These are phyloP conservation scores for Euphrasia arctica DNA, from an alignment of 305 asterid species.

Conservation along the genomic window DNA sequence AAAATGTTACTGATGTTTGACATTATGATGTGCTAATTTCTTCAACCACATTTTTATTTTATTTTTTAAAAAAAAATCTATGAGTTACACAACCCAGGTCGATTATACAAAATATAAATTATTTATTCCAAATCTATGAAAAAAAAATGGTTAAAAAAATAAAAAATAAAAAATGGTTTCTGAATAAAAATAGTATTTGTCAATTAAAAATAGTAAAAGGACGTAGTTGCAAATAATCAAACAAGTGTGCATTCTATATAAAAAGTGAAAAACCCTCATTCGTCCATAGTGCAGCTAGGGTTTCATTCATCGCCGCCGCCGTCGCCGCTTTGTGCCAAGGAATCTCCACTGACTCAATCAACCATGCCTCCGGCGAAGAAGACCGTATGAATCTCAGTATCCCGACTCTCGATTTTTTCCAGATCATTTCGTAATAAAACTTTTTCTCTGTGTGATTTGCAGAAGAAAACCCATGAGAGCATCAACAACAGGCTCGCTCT, in stretches of 20 bases:
- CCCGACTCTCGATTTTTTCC: not conserved
- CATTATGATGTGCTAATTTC: too few relatives aligned
- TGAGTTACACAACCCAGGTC: too few relatives aligned
- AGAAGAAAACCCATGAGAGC: slow-evolving; percentile 89
- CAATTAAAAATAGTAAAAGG: not conserved
- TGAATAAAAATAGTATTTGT: not conserved
- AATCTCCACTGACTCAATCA: slow-evolving; percentile 14
- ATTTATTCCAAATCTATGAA: too few relatives aligned
- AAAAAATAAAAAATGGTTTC: too few relatives aligned
- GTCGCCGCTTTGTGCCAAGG: not conserved
- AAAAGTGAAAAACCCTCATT: slow-evolving; percentile 21
- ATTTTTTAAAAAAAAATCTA: too few relatives aligned
- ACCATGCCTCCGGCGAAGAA: slow-evolving; percentile 59
- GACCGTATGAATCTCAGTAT: slow-evolving; percentile 33
- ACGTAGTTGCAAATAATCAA: not conserved
- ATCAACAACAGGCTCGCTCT: slow-evolving; percentile 80
- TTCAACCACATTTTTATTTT: too few relatives aligned
- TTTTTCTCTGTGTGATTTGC: slow-evolving; percentile 13
- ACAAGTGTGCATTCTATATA: slow-evolving; percentile 3
- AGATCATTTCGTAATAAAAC: not conserved
- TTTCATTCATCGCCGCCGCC: slow-evolving; percentile 24
- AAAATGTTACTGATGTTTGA: too few relatives aligned
- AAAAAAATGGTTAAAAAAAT: too few relatives aligned
- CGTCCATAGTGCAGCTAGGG: slow-evolving; percentile 25
- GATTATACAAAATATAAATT: too few relatives aligned